phyloP scores from a whole-genome alignment of 2,329 filamentous ascomycete genomes.

The Ramularia endophylla region DNA sequence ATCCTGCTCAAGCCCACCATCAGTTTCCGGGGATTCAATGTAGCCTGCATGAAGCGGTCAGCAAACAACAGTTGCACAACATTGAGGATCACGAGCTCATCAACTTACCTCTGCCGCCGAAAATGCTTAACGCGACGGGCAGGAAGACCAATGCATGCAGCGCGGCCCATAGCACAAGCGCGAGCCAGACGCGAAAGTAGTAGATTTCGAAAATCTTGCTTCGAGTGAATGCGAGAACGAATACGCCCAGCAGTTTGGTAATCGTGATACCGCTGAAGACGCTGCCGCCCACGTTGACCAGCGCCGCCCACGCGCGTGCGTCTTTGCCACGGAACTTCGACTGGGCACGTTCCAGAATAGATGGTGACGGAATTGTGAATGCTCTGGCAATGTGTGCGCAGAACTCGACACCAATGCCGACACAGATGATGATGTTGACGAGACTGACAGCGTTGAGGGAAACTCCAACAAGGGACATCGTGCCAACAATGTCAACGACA shows the following conservation, averaged over 20 bases:
- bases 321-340: conserved; percentile 75
- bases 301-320: conserved; percentile 81
- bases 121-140: conserved; percentile 78
- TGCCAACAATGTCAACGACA: conserved; percentile 86
- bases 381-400: conserved; percentile 94
- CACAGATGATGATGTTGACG: conserved; percentile 94
- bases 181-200: conserved; percentile 96
- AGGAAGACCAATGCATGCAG: conserved; percentile 86
- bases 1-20: conserved; percentile 86
- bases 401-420: conserved; percentile 95
- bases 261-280: conserved; percentile 96
- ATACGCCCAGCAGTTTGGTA: conserved; percentile 89
- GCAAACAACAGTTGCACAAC: conserved; percentile 1
- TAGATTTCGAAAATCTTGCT: conserved; percentile 99
- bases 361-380: conserved; percentile 84
- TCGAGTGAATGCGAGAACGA: conserved; percentile 84
- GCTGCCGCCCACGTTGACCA: conserved; percentile 90
- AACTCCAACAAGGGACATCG: conserved; percentile 84
- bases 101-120: conserved; percentile 67
- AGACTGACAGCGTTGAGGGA: conserved; percentile 92
- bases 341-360: conserved; percentile 71
- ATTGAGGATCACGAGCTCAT: conserved; percentile 3
- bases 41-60: conserved; percentile 53
- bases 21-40: conserved; percentile 69
- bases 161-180: conserved; percentile 82